phyloP scores from a whole-genome alignment of 331 rosid genomes.

The Cydonia oblonga region DNA sequence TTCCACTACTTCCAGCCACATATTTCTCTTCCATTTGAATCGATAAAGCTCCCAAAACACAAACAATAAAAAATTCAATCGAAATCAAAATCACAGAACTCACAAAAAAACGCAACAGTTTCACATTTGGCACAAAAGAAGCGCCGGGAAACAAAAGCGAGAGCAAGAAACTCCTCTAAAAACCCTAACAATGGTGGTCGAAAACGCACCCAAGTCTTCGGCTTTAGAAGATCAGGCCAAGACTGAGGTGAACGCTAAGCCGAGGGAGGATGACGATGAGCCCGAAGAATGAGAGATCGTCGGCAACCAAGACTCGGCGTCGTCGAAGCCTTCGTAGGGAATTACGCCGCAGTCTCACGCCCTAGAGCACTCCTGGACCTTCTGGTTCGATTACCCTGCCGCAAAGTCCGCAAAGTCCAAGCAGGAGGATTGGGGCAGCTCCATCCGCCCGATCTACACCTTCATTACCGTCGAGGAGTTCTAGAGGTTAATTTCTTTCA shows the following conservation, averaged over 20 bases:
- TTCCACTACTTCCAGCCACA: no score
- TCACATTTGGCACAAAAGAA: background rate
- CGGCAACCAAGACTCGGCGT: conserved; percentile 34
- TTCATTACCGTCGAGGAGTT: conserved; percentile 80
- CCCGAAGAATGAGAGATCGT: conserved; percentile 76
- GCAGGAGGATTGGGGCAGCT: conserved; percentile 65
- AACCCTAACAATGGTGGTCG: conserved; percentile 41
- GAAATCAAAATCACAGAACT: no score
- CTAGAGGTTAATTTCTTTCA: conserved; percentile 45
- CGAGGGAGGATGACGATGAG: conserved; percentile 35
- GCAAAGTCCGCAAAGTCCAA: conserved; percentile 49
- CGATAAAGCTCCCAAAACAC: no score
- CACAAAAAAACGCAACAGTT: background rate
- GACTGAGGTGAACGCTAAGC: conserved; percentile 20
- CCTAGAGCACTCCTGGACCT: conserved; percentile 86
- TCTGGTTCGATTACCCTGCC: conserved; percentile 74
- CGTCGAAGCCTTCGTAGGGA: conserved; percentile 33
- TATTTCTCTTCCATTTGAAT: no score
- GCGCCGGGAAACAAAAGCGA: background rate
- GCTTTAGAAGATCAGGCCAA: conserved; percentile 27
- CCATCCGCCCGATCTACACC: conserved; percentile 63
- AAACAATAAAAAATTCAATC: no score
- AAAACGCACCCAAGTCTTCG: conserved; percentile 31
- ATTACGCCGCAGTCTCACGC: conserved; percentile 42
- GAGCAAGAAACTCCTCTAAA: background rate